Evolutionary conservation across 2,329 filamentous ascomycete genomes (phyloP), one percentile per base, ranked within the genome.

Genomic region (Lecanosticta acicola): DNA sequence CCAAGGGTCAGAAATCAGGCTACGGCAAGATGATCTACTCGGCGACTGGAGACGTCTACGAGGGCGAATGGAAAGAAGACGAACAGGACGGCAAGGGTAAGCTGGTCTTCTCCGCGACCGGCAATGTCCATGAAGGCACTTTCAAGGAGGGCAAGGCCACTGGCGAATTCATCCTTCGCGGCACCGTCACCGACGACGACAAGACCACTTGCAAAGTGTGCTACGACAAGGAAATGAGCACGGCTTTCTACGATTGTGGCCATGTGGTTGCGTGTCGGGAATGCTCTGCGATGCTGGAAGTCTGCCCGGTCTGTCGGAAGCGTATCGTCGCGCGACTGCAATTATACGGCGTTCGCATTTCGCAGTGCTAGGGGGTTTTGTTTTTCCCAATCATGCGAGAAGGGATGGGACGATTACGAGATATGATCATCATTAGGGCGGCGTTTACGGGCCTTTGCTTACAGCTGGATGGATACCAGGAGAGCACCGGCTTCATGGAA

Each of bases 181-280:
- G 78, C 72, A 76, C 78, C 55, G 74, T 78, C 19, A 79, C 79
- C 2, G 78, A 82, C 44, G 78, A 82, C 46, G 76, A 80, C 51
- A 73, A 76, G 62, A 70, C 74, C 37, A 59, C 77, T 4, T 83
- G 80, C 59, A 71, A 77, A 46, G 81, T 83, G 46, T 83, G 80
- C 67, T 83, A 77, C 62, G 73, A 76, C n/a, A 72, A 75, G 36
- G 73, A 74, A 34, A 76, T 79, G 43, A 76, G 80, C 49, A 75
- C 78, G 3, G 71, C 79, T 4, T 81, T 83, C 59, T 79, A 78
- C 54, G 77, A 79, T 51, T 83, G 80, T 53, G 80, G 80, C 0
- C 80, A 83, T 57, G 76, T 83, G 14, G 75, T 79, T 37, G 75
- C 79, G 3, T 83, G 80, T 52, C 65, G 78, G 46, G 66, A 66